Evolutionary conservation across 2,329 filamentous ascomycete genomes (phyloP).

Genomic region (Diaporthe eres): DNA sequence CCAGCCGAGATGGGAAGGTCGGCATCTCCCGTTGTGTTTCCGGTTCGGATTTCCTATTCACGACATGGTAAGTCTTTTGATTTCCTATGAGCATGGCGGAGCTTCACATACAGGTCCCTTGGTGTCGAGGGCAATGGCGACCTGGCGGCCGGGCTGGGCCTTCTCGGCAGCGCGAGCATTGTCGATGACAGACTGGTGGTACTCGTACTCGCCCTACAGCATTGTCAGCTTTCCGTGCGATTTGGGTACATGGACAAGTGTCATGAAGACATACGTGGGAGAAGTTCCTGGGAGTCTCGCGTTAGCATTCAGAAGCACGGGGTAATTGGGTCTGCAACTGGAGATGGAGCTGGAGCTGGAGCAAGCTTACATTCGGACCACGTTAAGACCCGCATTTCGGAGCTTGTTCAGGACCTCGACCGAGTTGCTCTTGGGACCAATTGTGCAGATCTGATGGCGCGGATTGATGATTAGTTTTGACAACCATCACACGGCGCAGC

Average conservation of each 20-base stretch:
- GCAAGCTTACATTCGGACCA: slow-evolving; percentile 91
- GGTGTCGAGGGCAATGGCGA: slow-evolving; percentile 93
- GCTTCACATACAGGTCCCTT: slow-evolving; percentile 64
- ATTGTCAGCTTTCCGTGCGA: slow-evolving; percentile 52
- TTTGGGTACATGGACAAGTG: neutral
- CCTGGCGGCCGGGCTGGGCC: slow-evolving; percentile 82
- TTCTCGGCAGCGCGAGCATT: slow-evolving; percentile 90
- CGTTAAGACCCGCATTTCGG: slow-evolving; percentile 91
- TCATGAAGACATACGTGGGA: slow-evolving; percentile 41
- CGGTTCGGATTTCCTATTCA: slow-evolving; percentile 51
- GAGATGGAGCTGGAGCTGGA: neutral
- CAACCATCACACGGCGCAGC: neutral
- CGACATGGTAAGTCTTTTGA: slow-evolving; percentile 17
- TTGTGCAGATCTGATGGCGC: slow-evolving; percentile 83
- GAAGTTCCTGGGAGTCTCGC: slow-evolving; percentile 38
- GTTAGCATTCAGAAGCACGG: slow-evolving; percentile 20
- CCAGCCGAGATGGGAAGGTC: slow-evolving; percentile 88
- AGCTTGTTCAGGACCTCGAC: slow-evolving; percentile 97
- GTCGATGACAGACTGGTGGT: slow-evolving; percentile 98
- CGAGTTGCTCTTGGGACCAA: slow-evolving; percentile 99
- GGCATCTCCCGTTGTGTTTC: slow-evolving; percentile 78
- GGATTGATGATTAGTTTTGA: slow-evolving; percentile 18
- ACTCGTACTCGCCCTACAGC: slow-evolving; percentile 80
- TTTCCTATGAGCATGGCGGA: neutral
- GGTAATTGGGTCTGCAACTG: neutral